Conservation (phyloP, 2,329 filamentous ascomycete genomes). For the Didymella pomorum region DNA sequence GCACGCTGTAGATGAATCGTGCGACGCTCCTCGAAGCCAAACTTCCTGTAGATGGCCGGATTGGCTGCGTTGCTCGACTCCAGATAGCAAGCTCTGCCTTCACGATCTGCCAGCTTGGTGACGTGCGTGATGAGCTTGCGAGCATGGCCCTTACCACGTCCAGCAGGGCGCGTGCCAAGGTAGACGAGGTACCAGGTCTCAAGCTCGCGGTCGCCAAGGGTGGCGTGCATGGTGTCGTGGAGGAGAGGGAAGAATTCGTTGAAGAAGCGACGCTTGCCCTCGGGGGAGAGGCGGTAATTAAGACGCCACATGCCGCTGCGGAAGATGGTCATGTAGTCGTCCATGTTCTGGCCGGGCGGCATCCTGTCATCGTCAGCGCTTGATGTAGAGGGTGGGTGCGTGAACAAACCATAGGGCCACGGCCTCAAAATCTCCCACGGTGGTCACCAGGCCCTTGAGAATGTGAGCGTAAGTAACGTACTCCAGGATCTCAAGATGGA, state of each 20-base stretch:
- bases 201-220: constrained; percentile 71
- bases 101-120: constrained; percentile 69
- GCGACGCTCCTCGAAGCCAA: constrained; percentile 73
- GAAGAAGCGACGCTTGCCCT: constrained; percentile 79
- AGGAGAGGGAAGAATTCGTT: constrained; percentile 78
- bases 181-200: constrained; percentile 85
- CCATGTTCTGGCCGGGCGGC: constrained; percentile 76
- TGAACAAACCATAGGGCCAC: constrained; percentile 78
- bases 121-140: constrained; percentile 75
- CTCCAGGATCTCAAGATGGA: constrained; percentile 79
- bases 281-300: constrained; percentile 74
- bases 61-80: constrained; percentile 77
- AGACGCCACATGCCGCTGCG: constrained; percentile 81
- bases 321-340: constrained; percentile 74
- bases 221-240: constrained; percentile 72
- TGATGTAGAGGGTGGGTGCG: not conserved
- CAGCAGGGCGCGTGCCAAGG: constrained; percentile 75
- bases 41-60: constrained; percentile 74
- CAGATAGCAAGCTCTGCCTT: constrained; percentile 75
- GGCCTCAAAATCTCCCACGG: constrained; percentile 78
- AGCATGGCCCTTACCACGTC: constrained; percentile 76
- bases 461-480: constrained; percentile 80
- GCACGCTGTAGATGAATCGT: constrained; percentile 70
- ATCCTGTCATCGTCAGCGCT: constrained; percentile 62
- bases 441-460: constrained; percentile 76